Percentiles rank a stretch among this genome's conserved stretches.
phyloP scores from a whole-genome alignment of 2,329 filamentous ascomycete genomes.

The Paecilomyces sp. region DNA sequence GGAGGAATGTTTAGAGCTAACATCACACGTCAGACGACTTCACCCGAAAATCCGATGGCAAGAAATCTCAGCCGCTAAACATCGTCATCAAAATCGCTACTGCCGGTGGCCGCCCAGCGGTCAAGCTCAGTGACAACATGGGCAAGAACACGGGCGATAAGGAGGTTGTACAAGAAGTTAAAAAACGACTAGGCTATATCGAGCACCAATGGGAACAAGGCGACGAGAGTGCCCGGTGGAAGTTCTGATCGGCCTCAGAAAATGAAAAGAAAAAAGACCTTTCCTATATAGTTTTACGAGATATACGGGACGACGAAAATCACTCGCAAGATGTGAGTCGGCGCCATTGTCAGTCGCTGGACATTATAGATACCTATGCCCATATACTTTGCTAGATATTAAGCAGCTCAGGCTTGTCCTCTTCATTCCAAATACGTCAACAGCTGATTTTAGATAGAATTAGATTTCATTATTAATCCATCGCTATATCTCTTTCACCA shows the following conservation, averaged over 20 bases:
- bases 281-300: neutral
- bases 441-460: neutral
- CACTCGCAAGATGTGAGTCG: neutral
- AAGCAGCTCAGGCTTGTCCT: neutral
- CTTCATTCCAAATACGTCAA: neutral
- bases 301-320: neutral
- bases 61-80: conserved; percentile 85
- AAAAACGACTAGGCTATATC: conserved; percentile 75
- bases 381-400: neutral
- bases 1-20: neutral
- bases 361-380: neutral
- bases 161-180: conserved; percentile 71
- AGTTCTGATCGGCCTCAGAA: conserved; percentile 22
- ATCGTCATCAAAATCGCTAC: conserved; percentile 97
- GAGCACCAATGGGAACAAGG: conserved; percentile 78
- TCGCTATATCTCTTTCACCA: neutral
- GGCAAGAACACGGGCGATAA: conserved; percentile 92
- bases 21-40: conserved; percentile 61
- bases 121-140: conserved; percentile 90
- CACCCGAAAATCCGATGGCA: conserved; percentile 59
- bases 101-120: conserved; percentile 69
- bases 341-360: neutral
- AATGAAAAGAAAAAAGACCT: neutral
- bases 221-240: conserved; percentile 80
- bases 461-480: neutral